Evolutionary conservation across 495 filamentous ascomycete genomes (phyloP).

Genomic region (Alectoria sarmentosa): DNA sequence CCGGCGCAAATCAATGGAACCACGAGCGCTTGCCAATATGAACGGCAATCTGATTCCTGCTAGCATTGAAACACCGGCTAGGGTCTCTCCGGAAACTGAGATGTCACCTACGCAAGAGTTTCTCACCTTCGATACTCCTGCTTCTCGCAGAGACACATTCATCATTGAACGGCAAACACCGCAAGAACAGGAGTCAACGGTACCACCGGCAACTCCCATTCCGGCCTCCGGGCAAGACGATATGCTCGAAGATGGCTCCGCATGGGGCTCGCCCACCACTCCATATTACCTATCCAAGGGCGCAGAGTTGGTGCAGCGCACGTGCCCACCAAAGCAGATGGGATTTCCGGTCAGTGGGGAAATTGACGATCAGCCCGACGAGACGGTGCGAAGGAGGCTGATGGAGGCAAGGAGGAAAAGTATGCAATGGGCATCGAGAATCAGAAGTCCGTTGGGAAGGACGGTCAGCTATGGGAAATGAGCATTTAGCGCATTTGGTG

Average conservation of each 20-base stretch:
- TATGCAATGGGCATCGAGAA: slow-evolving; percentile 69
- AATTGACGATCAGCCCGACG: slow-evolving; percentile 32
- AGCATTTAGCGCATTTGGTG: background rate
- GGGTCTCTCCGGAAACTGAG: slow-evolving; percentile 16
- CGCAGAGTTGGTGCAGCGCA: slow-evolving; percentile 54
- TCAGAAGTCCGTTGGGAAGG: slow-evolving; percentile 66
- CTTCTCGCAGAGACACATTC: slow-evolving; percentile 46
- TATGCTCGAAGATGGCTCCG: slow-evolving; percentile 35
- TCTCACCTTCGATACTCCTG: slow-evolving; percentile 38
- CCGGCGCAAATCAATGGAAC: slow-evolving; percentile 89
- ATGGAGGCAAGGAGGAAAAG: slow-evolving; percentile 75
- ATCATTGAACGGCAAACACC: slow-evolving; percentile 30
- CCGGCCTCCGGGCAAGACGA: slow-evolving; percentile 27
- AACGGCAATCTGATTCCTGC: slow-evolving; percentile 56
- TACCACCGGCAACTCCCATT: slow-evolving; percentile 15
- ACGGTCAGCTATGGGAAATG: slow-evolving; percentile 28
- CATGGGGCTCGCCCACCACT: slow-evolving; percentile 47
- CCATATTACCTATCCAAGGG: slow-evolving; percentile 51
- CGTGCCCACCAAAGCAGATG: slow-evolving; percentile 63
- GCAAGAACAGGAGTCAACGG: slow-evolving; percentile 16
- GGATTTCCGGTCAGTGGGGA: slow-evolving; percentile 35
- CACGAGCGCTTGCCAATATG: slow-evolving; percentile 63
- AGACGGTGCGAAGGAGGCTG: slow-evolving; percentile 55
- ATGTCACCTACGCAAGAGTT: slow-evolving; percentile 34
- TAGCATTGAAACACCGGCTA: slow-evolving; percentile 26